phyloP scores from a whole-genome alignment of 257 asterid species.

The Ophiorrhiza pumila region DNA sequence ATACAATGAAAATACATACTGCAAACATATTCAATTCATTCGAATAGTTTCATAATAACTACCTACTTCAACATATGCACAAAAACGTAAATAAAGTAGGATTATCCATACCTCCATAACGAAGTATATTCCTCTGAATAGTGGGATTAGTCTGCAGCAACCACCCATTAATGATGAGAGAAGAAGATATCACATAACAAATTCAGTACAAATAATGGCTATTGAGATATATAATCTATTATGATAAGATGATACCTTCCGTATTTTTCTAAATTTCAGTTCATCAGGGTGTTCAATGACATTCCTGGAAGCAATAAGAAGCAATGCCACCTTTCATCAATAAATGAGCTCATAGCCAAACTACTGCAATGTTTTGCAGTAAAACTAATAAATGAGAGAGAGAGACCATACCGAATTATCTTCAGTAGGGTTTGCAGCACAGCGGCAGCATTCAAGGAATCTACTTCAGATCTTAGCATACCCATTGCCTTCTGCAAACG shows the following conservation, averaged over 20 bases:
- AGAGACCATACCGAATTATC: constrained; percentile 47
- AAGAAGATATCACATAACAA: constrained; percentile 11
- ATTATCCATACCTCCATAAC: constrained; percentile 49
- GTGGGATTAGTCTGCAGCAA: constrained; percentile 65
- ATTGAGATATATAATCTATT: neutral
- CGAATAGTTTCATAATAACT: neutral
- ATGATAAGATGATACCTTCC: constrained; percentile 52
- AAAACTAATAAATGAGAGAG: neutral
- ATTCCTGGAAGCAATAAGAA: constrained; percentile 55
- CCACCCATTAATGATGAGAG: constrained; percentile 14
- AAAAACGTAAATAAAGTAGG: neutral
- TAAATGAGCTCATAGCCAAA: constrained; percentile 4
- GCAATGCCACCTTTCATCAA: neutral
- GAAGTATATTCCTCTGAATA: constrained; percentile 60
- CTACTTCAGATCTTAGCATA: constrained; percentile 57
- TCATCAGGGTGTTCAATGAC: constrained; percentile 73
- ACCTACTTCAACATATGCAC: neutral
- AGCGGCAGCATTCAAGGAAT: constrained; percentile 37
- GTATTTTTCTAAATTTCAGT: constrained; percentile 65
- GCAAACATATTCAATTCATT: neutral
- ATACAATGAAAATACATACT: neutral
- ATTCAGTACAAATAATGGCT: neutral
- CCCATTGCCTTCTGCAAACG: constrained; percentile 67
- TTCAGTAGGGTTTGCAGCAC: constrained; percentile 55
- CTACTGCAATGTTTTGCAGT: neutral